Evolutionary conservation across 768 basidiomycete species (phyloP), one percentile per base, ranked within the genome.

Genomic region (Podaxis pistillaris): DNA sequence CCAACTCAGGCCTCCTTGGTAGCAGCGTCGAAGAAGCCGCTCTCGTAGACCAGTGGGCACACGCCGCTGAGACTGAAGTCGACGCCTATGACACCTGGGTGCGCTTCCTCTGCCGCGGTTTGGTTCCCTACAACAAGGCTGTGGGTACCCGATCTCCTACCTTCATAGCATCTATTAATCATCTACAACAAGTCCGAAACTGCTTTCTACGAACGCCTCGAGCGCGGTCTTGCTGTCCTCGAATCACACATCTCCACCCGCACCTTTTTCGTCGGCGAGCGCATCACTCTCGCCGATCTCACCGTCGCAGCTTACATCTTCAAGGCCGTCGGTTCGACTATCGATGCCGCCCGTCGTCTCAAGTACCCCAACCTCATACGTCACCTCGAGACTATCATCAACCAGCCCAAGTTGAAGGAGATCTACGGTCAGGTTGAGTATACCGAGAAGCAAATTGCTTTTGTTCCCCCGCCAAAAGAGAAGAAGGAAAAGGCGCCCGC

Each of bases 271-370:
- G 94, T 94, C 60, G 89, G 88, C 67, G 93, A 99, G 73, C 92
- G 96, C 71, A 90, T 98, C 82, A 93, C 94, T 65, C 83, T 96
- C 52, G 97, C 95, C 66, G 97, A 99, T 70, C 74, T 99, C 75
- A 73, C 74, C 71, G 68, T 93, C 66, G 92, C 90, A 40, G 73
- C 80, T 57, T 66, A 83, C 71, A 72, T 94, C 64, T 80, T 80
- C 66, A 79, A 80, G 64, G 81, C 82, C 2, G 83, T 85, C 70
- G 58, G 69, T 24, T n/a, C 78, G 66, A 84, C 84, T 65, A 66
- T 94, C 68, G 96, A 94, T 69, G 84, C 88, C 17, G 67, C 83
- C 46, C 70, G 78, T 52, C 89, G 94, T 62, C 78, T 82, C 37
- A 84, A 88, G 70, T 74, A 86, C 75, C 85, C 91, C 69, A 89